These are phyloP conservation scores for Elsinoe arachidis DNA, from an alignment of 2,329 filamentous ascomycete species.

Conservation along the genomic window DNA sequence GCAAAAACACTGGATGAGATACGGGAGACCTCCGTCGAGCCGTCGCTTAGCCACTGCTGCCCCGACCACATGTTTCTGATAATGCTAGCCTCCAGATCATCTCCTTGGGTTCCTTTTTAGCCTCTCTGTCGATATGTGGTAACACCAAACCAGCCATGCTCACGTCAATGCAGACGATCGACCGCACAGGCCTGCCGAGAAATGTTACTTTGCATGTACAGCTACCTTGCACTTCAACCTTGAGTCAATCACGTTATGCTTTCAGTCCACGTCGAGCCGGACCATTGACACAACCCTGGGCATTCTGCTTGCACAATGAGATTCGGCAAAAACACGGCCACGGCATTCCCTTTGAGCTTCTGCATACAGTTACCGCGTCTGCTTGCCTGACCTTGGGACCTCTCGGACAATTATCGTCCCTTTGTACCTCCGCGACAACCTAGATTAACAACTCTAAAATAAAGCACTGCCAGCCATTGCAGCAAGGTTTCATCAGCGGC, in stretches of 20 bases:
- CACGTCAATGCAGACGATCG: constrained; percentile 6
- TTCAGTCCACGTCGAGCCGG: not conserved
- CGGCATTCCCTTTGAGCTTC: not conserved
- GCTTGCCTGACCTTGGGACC: not conserved
- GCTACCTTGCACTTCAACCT: not conserved
- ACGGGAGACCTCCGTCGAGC: constrained; percentile 5
- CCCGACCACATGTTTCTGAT: constrained; percentile 12
- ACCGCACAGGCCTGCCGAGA: constrained; percentile 1
- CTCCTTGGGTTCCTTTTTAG: not conserved
- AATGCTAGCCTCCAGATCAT: not conserved
- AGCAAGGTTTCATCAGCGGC: constrained; percentile 7
- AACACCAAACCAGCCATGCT: not conserved
- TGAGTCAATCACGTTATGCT: not conserved
- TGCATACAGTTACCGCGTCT: not conserved
- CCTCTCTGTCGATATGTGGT: not conserved
- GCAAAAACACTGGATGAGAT: not conserved
- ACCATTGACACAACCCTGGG: not conserved
- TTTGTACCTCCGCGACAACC: not conserved
- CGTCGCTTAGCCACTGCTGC: constrained; percentile 8
- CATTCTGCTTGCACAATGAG: not conserved
- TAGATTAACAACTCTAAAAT: constrained; percentile 1
- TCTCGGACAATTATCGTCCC: constrained; percentile 5
- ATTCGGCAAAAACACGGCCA: not conserved
- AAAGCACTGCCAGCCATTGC: not conserved
- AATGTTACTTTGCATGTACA: not conserved